Evolutionary conservation across 2,329 filamentous ascomycete genomes (phyloP).

Genomic region (Sporothrix globosa): DNA sequence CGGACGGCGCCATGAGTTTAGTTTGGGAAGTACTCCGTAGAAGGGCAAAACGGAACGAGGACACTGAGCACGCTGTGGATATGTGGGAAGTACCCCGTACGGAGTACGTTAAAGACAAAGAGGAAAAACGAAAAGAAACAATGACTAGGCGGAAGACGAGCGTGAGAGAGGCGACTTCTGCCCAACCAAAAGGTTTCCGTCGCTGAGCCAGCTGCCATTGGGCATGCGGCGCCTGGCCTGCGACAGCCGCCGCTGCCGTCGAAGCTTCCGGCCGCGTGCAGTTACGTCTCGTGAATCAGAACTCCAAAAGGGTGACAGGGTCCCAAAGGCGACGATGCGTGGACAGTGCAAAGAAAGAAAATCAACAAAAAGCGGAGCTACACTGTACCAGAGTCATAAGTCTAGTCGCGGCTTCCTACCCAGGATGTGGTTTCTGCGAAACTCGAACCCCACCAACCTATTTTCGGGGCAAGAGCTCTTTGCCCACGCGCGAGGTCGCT

Average conservation of each 20-base stretch:
- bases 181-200: not conserved
- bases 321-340: not conserved
- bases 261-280: constrained; percentile 6
- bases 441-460: constrained; percentile 30
- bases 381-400: constrained; percentile 2
- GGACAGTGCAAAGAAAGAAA: not conserved
- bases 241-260: constrained; percentile 19
- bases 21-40: no score
- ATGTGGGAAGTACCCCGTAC: not conserved
- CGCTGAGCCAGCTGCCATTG: not conserved
- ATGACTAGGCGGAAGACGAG: constrained; percentile 10
- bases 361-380: constrained; percentile 2
- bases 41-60: not conserved
- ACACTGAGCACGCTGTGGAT: no score
- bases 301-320: not conserved
- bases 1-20: not conserved
- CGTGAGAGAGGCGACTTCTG: not conserved
- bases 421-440: constrained; percentile 18
- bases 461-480: constrained; percentile 25
- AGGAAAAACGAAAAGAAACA: constrained; percentile 20
- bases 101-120: not conserved
- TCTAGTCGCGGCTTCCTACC: constrained; percentile 9
- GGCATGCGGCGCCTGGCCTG: not conserved
- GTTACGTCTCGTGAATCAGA: not conserved
- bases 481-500: constrained; percentile 19